Evolutionary conservation across 495 filamentous ascomycete species (phyloP).

Genomic region (Rusavskia elegans): DNA sequence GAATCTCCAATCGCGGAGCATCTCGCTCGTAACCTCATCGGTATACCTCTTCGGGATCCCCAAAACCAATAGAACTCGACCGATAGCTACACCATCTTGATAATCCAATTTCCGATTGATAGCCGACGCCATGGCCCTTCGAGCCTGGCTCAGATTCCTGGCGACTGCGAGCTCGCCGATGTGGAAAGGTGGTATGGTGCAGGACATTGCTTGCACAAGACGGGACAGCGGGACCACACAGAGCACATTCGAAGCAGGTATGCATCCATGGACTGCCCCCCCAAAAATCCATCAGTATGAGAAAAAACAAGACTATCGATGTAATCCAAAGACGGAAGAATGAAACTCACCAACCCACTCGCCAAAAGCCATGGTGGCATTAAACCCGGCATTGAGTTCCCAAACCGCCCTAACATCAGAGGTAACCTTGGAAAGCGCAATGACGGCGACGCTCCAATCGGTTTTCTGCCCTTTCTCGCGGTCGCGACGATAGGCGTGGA

Average conservation of each 20-base stretch:
- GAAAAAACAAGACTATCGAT: no score
- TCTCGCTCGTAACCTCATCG: background rate
- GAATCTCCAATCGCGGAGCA: background rate
- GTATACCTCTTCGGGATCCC: background rate
- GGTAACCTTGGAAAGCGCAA: background rate
- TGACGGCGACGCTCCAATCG: background rate
- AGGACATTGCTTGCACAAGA: background rate
- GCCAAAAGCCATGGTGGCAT: background rate
- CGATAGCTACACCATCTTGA: background rate
- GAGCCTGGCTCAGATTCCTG: background rate
- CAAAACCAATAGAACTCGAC: background rate
- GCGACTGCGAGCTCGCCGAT: background rate
- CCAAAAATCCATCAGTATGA: no score
- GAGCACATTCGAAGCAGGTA: background rate
- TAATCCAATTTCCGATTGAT: background rate
- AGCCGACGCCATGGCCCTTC: background rate
- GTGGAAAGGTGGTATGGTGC: background rate
- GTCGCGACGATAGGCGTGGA: background rate
- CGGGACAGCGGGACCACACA: background rate
- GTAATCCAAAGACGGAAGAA: background rate
- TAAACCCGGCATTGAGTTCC: background rate
- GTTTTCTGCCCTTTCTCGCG: background rate
- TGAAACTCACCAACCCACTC: background rate
- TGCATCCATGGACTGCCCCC: background rate
- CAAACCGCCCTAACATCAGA: background rate